A percentile compares a stretch with the other conserved stretches of the same genome.
phyloP scores from a whole-genome alignment of 345 rosid genomes.

The Carallia pectinifolia region DNA sequence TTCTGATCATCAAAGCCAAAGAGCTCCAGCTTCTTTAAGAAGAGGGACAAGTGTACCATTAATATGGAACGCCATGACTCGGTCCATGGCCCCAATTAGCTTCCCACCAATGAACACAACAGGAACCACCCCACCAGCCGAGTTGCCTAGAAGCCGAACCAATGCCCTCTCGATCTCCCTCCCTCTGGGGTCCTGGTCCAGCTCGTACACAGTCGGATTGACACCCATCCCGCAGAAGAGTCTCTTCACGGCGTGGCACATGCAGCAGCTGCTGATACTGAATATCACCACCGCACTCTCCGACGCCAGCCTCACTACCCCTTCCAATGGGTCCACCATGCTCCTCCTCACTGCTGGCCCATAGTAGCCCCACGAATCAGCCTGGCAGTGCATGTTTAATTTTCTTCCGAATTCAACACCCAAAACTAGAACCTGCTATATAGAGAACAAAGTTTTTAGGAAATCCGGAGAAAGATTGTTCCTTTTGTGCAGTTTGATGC shows the following conservation, averaged over 20 bases:
- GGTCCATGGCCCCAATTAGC: constrained; percentile 57
- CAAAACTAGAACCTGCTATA: background rate
- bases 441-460: background rate
- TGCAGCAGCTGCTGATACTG: constrained; percentile 62
- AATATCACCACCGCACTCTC: constrained; percentile 72
- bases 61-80: constrained; percentile 66
- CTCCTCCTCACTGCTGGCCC: constrained; percentile 13
- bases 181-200: constrained; percentile 60
- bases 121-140: constrained; percentile 33
- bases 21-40: constrained; percentile 76
- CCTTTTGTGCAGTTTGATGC: too few relatives aligned
- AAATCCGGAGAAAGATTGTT: background rate
- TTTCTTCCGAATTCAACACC: background rate
- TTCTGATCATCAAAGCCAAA: constrained; percentile 52
- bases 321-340: constrained; percentile 42
- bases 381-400: background rate
- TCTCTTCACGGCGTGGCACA: constrained; percentile 75
- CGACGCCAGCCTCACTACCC: constrained; percentile 47
- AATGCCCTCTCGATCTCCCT: constrained; percentile 52
- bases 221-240: constrained; percentile 74
- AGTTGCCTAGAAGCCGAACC: constrained; percentile 33
- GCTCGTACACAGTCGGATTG: constrained; percentile 55
- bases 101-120: constrained; percentile 69
- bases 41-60: constrained; percentile 68
- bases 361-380: constrained; percentile 25